Base-by-base conservation (phyloP, 2,329 filamentous ascomycete genomes). In the Colletotrichum trifolii region DNA sequence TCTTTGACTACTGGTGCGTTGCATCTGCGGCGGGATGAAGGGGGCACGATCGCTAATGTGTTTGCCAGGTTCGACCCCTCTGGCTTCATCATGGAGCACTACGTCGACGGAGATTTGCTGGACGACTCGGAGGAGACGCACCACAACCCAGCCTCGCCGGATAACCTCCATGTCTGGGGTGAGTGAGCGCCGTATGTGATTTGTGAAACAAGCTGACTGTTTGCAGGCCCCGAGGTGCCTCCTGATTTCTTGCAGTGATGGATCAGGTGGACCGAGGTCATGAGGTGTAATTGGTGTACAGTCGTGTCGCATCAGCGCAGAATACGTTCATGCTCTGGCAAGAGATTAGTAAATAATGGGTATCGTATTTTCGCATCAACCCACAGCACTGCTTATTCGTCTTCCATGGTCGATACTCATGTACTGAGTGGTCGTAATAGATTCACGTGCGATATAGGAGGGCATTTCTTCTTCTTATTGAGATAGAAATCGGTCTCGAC, bases 41-140 rank as follows among this genome's bases (percentile, higher is more conserved):
- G 4, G 10, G 8, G 11, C 3, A 7, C 5, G 8, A 9, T 5
- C 13, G 15, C 35, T 62, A 52, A 66, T 34, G 8, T 2, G 35
- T 25, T 13, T 6, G 4, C 53, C 13, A 66, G 87, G 88, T 89
- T 86, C 71, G 89, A 91, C 75, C 85, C 85, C 0, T 82, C 79
- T 3, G 80, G 81, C 0, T 89, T 89, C 71, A 89, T 91, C 75
- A 78, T 91, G 71, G 88, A 91, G 76, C 88, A 91, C 74, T 92
- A 92, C 70, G 86, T 89, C 13, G 90, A 92, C 73, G 89, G 90
- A 1, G 90, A 92, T 75, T 70, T 90, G 68, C 82, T 91, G 2
- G 79, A 86, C 64, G 80, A 86, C 66, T 83, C 79, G 15, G 82
- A 85, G 45, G 83, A 80, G 17, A 81, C 80, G 4, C 80, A 83